phyloP scores from a whole-genome alignment of 83 land plant species.

The Diphasiastrum complanatum region DNA sequence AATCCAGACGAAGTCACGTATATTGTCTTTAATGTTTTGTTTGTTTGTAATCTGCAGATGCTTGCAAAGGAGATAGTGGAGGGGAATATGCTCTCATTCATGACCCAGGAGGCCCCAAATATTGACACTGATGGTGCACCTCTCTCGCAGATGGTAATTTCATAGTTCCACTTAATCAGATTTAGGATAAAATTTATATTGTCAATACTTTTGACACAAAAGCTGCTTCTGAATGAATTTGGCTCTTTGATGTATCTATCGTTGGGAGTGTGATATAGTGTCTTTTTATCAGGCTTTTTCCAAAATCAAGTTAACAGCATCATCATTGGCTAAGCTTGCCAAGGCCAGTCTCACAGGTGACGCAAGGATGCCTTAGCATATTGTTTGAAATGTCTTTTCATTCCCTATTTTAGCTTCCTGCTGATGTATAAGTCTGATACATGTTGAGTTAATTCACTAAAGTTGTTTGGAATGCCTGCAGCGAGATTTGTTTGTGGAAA shows the following conservation, averaged over 20 bases:
- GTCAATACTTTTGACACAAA: no score
- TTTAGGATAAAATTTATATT: slow-evolving; percentile 1
- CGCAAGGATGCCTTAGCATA: no score
- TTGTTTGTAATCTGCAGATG: no score
- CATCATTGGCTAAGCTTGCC: slow-evolving; percentile 60
- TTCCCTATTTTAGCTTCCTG: no score
- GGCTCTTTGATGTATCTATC: no score
- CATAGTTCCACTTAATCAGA: slow-evolving; percentile 1
- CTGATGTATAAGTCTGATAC: no score
- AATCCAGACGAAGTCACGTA: no score
- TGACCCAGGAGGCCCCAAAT: slow-evolving; percentile 59
- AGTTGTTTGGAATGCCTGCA: slow-evolving; percentile 20
- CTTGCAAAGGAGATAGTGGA: slow-evolving; percentile 83
- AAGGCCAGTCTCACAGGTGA: slow-evolving; percentile 56
- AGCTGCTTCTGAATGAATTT: no score
- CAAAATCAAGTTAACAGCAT: slow-evolving; percentile 63
- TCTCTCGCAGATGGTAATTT: slow-evolving; percentile 49
- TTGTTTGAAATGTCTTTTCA: no score
- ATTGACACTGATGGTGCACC: slow-evolving; percentile 64
- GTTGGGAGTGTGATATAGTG: no score
- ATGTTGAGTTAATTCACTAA: neutral
- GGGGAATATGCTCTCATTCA: slow-evolving; percentile 49
- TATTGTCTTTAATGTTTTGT: no score
- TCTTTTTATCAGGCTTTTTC: slow-evolving; percentile 79
- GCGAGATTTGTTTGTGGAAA: slow-evolving; percentile 60